Evolutionary conservation across 2,329 filamentous ascomycete genomes (phyloP).

Genomic region (Claviceps pazoutovae): DNA sequence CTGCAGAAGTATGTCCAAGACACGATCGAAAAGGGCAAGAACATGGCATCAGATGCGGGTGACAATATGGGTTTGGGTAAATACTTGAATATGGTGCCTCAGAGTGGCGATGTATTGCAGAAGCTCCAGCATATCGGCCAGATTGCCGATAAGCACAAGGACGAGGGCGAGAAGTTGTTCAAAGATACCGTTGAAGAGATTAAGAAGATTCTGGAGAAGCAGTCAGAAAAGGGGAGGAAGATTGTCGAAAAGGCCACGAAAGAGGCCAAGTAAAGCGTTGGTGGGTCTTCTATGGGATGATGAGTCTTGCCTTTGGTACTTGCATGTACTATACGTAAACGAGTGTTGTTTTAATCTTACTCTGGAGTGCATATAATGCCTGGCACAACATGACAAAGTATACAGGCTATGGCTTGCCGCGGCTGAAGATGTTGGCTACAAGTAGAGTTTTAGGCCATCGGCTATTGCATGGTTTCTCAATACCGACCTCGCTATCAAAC

Average conservation of each 20-base stretch:
- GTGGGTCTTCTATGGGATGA: too few species aligned
- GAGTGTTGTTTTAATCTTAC: not conserved
- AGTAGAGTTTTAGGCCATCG: too few species aligned
- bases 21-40: slow-evolving; percentile 27
- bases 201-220: slow-evolving; percentile 47
- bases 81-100: slow-evolving; percentile 52
- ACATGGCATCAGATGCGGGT: slow-evolving; percentile 24
- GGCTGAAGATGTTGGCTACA: too few species aligned
- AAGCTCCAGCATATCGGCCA: slow-evolving; percentile 53
- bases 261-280: slow-evolving; percentile 22
- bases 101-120: slow-evolving; percentile 47
- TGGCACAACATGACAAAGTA: too few species aligned
- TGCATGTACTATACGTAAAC: not conserved
- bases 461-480: too few species aligned
- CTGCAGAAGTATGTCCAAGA: slow-evolving; percentile 22
- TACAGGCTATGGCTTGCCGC: too few species aligned
- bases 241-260: slow-evolving; percentile 41
- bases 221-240: slow-evolving; percentile 42
- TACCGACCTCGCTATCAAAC: too few species aligned
- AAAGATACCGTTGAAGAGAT: slow-evolving; percentile 57
- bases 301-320: too few species aligned
- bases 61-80: slow-evolving; percentile 35
- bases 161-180: slow-evolving; percentile 55
- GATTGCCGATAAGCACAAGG: slow-evolving; percentile 51
- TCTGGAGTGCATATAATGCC: too few species aligned